Percentiles rank a stretch among this genome's conserved stretches.
phyloP scores from a whole-genome alignment of 2,329 filamentous ascomycete genomes.

The Diaporthe sp. region DNA sequence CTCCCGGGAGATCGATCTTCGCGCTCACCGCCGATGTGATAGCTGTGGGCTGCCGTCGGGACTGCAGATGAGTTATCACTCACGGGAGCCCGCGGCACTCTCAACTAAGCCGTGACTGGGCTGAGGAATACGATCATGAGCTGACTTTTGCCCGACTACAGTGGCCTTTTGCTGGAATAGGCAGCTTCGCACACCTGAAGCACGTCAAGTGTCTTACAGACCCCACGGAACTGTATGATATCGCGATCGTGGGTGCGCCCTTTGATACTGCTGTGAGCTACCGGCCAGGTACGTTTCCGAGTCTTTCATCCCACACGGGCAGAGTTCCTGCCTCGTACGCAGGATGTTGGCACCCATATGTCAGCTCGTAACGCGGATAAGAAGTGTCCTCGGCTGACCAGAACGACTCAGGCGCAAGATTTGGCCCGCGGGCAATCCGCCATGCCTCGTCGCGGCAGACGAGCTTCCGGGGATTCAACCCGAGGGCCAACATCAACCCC shows the following conservation, averaged over 20 bases:
- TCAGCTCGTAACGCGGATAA: not conserved
- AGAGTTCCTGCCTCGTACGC: not conserved
- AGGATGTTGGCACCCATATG: too few species aligned
- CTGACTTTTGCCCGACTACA: conserved; percentile 42
- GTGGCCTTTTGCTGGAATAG: conserved; percentile 80
- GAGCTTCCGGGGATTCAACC: conserved; percentile 84
- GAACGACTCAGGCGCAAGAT: conserved; percentile 70
- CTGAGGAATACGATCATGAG: not conserved
- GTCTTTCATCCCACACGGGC: not conserved
- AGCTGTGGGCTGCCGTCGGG: conserved; percentile 31
- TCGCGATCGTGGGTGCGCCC: conserved; percentile 78
- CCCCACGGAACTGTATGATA: conserved; percentile 74
- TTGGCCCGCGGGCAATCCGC: conserved; percentile 89
- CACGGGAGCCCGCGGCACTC: conserved; percentile 17
- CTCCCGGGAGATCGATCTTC: conserved; percentile 24
- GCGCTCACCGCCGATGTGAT: conserved; percentile 33
- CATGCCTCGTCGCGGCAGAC: conserved; percentile 86
- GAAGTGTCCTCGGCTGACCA: not conserved
- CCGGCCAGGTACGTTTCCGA: conserved; percentile 66
- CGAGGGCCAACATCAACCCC: conserved; percentile 85
- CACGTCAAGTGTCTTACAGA: conserved; percentile 78
- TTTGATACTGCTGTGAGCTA: conserved; percentile 82
- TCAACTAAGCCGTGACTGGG: not conserved
- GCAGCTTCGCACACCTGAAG: conserved; percentile 79
- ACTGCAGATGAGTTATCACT: conserved; percentile 13